Percentiles rank a stretch among this genome's conserved stretches.
Evolutionary conservation across 177 flowering plant species (phyloP).

Genomic region (Tripterygium wilfordii): DNA sequence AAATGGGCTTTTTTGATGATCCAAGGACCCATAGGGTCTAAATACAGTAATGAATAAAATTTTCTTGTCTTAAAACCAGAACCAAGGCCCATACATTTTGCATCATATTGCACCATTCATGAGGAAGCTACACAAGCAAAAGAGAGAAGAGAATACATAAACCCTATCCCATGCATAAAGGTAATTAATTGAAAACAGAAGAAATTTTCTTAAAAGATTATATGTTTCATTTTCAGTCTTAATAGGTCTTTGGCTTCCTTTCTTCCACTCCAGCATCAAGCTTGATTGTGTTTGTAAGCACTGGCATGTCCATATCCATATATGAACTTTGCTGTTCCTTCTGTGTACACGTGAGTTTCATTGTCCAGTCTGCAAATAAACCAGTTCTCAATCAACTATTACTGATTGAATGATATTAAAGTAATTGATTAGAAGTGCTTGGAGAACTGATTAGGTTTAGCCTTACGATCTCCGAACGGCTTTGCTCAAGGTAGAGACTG

Average conservation of each 20-base stretch:
- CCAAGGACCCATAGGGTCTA: too few relatives aligned
- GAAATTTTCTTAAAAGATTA: conserved; percentile 2
- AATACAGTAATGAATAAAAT: too few relatives aligned
- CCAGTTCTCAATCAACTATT: not conserved
- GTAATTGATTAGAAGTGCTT: too few relatives aligned
- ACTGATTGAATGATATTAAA: not conserved
- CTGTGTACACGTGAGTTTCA: conserved; percentile 90
- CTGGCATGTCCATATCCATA: conserved; percentile 83
- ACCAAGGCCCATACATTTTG: too few relatives aligned
- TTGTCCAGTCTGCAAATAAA: conserved; percentile 43
- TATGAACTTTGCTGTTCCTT: conserved; percentile 79
- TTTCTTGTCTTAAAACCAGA: too few relatives aligned
- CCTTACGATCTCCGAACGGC: conserved; percentile 50
- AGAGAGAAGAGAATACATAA: not conserved
- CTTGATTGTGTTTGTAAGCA: conserved; percentile 30
- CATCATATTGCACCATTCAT: not conserved
- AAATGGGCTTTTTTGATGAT: too few relatives aligned
- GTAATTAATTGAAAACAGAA: conserved; percentile 1
- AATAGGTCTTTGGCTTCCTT: conserved; percentile 5
- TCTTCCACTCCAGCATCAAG: conserved; percentile 8
- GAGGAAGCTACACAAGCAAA: conserved; percentile 4
- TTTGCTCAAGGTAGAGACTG: conserved; percentile 59
- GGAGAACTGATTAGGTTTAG: not conserved
- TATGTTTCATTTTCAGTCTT: conserved; percentile 9
- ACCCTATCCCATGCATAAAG: not conserved